phyloP scores from a whole-genome alignment of 495 filamentous ascomycete genomes.

The Collariella sp. region DNA sequence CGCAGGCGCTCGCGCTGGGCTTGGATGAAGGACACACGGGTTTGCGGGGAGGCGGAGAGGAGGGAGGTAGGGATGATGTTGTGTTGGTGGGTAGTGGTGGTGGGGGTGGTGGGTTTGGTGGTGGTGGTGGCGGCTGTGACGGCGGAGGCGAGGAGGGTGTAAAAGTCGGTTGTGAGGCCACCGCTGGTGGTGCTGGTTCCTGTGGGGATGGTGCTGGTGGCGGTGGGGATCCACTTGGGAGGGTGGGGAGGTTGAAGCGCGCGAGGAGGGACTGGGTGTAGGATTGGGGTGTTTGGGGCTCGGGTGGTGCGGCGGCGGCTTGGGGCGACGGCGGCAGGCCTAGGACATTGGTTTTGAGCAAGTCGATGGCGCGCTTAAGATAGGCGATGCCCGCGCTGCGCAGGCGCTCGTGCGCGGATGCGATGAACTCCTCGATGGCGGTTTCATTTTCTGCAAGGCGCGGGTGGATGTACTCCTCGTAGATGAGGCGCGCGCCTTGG shows the following conservation, averaged over 20 bases:
- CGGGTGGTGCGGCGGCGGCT: slow-evolving; percentile 31
- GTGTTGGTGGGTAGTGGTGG: slow-evolving; percentile 28
- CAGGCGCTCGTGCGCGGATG: slow-evolving; percentile 67
- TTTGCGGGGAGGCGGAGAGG: slow-evolving; percentile 46
- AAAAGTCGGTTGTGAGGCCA: slow-evolving; percentile 54
- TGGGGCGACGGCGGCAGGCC: slow-evolving; percentile 50
- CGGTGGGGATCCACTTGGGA: slow-evolving; percentile 29
- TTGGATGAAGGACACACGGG: slow-evolving; percentile 60
- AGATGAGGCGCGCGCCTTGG: slow-evolving; percentile 79
- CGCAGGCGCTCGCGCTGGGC: slow-evolving; percentile 65
- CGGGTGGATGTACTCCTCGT: slow-evolving; percentile 76
- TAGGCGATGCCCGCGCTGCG: slow-evolving; percentile 72
- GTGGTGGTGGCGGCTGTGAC: slow-evolving; percentile 47
- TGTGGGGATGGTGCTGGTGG: slow-evolving; percentile 4
- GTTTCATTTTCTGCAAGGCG: slow-evolving; percentile 80
- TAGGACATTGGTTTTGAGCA: slow-evolving; percentile 62
- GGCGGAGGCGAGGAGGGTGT: slow-evolving; percentile 65
- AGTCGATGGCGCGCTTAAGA: slow-evolving; percentile 68
- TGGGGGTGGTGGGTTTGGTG: slow-evolving; percentile 15
- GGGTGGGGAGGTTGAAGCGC: slow-evolving; percentile 75
- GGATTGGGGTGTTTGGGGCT: slow-evolving; percentile 40
- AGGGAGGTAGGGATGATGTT: slow-evolving; percentile 53
- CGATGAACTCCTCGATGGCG: slow-evolving; percentile 86
- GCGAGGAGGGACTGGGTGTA: slow-evolving; percentile 78
- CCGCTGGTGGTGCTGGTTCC: slow-evolving; percentile 21